phyloP scores from a whole-genome alignment of 306 rosid genomes.

The Calophaca sinica region DNA sequence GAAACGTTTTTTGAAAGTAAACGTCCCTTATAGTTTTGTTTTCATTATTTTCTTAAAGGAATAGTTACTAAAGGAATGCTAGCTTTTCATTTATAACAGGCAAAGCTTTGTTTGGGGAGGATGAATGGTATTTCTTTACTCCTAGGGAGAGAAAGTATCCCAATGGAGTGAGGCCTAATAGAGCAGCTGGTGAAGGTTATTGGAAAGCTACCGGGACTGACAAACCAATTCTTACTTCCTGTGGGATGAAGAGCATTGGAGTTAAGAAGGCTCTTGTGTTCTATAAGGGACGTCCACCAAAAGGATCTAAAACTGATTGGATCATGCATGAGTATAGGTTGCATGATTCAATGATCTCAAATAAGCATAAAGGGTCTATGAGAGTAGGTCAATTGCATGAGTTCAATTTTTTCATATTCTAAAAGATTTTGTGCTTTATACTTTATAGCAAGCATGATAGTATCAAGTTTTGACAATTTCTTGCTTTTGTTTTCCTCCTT shows the following conservation, averaged over 20 bases:
- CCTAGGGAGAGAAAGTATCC: constrained; percentile 86
- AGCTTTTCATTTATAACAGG: constrained; percentile 37
- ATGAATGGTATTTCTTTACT: constrained; percentile 81
- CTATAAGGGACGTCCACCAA: constrained; percentile 77
- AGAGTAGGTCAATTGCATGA: constrained; percentile 62
- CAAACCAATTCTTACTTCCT: constrained; percentile 65
- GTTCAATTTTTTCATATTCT: constrained; percentile 1
- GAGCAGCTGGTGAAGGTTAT: constrained; percentile 78
- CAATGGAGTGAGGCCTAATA: constrained; percentile 78
- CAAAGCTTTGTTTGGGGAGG: constrained; percentile 69
- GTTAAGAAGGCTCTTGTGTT: constrained; percentile 83
- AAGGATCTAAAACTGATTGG: constrained; percentile 80
- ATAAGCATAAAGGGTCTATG: constrained; percentile 61
- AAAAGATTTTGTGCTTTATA: background rate
- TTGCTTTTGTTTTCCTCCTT: background rate
- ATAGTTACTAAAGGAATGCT: constrained; percentile 10
- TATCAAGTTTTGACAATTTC: constrained; percentile 26
- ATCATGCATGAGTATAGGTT: constrained; percentile 79
- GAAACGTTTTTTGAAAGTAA: background rate
- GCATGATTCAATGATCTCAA: constrained; percentile 60
- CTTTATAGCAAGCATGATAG: background rate
- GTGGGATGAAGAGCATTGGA: constrained; percentile 69
- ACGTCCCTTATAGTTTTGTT: background rate
- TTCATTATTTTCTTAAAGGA: background rate
- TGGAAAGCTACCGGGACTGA: constrained; percentile 90